Percentiles rank a stretch among this genome's conserved stretches.
phyloP scores from a whole-genome alignment of 2,329 filamentous ascomycete species.

The Salinomyces thailandicus region DNA sequence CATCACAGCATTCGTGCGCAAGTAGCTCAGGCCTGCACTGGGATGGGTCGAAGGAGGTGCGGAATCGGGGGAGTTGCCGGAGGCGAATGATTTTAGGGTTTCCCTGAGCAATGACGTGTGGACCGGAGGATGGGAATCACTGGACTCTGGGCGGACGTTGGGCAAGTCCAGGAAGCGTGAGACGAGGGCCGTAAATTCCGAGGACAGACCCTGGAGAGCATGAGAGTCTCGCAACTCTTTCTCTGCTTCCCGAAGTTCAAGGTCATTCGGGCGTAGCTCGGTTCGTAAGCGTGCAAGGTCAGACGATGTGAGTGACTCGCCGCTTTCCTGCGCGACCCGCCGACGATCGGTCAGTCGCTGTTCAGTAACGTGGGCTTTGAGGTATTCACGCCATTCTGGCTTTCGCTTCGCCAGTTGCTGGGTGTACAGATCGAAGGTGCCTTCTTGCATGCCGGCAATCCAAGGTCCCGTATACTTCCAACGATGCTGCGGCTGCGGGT shows the following conservation, averaged over 20 bases:
- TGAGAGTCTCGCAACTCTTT: constrained; percentile 38
- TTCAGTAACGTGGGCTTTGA: constrained; percentile 17
- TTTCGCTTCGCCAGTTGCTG: constrained; percentile 3
- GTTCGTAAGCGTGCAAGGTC: constrained; percentile 1
- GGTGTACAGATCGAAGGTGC: constrained; percentile 43
- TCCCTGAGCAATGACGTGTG: constrained; percentile 7
- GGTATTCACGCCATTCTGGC: constrained; percentile 28
- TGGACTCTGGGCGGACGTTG: constrained; percentile 23
- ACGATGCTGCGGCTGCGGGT: constrained; percentile 27
- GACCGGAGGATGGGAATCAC: background rate
- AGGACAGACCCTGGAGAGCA: constrained; percentile 36
- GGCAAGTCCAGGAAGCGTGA: constrained; percentile 48
- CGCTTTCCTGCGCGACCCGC: constrained; percentile 13
- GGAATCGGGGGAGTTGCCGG: constrained; percentile 4
- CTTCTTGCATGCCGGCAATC: constrained; percentile 45
- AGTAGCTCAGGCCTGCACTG: constrained; percentile 53
- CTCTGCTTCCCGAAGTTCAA: constrained; percentile 19
- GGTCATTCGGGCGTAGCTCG: constrained; percentile 14
- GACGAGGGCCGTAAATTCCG: constrained; percentile 43
- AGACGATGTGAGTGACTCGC: constrained; percentile 6
- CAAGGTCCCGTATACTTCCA: constrained; percentile 52
- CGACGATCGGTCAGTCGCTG: constrained; percentile 3
- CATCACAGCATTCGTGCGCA: constrained; percentile 44
- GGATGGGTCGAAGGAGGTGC: constrained; percentile 54
- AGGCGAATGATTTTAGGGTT: constrained; percentile 26